Conservation (phyloP, 1,284 basidiomycete genomes). For the Tremellales sp. region DNA sequence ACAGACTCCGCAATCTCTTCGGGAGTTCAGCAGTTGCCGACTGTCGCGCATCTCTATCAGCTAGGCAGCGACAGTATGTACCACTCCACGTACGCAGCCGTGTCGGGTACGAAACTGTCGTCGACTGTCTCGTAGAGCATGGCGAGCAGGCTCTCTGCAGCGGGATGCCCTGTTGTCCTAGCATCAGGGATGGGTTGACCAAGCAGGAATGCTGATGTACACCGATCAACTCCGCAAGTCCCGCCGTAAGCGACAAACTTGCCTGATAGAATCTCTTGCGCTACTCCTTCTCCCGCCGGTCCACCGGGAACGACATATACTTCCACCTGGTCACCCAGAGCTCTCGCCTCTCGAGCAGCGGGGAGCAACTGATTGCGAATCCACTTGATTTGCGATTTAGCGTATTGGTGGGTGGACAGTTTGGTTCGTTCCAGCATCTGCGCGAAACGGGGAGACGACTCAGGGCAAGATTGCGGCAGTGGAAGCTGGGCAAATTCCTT, state of each 20-base stretch:
- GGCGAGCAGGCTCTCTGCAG: conserved; percentile 56
- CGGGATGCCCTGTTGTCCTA: conserved; percentile 54
- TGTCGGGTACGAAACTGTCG: too few species aligned
- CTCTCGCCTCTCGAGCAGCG: conserved; percentile 58
- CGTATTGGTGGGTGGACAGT: conserved; percentile 82
- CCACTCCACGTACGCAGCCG: conserved; percentile 45
- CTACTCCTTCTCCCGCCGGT: conserved; percentile 58
- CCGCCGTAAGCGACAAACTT: conserved; percentile 13
- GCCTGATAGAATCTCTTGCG: conserved; percentile 56
- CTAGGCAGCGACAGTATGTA: conserved; percentile 16
- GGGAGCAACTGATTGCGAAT: conserved; percentile 86
- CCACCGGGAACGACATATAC: conserved; percentile 54
- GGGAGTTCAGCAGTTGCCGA: conserved; percentile 60
- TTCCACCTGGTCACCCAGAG: conserved; percentile 40
- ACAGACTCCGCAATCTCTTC: conserved; percentile 68
- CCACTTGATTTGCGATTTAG: conserved; percentile 89
- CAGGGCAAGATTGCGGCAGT: conserved; percentile 29
- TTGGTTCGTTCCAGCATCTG: conserved; percentile 75
- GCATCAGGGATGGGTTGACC: conserved; percentile 59
- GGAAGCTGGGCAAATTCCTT: conserved; percentile 69
- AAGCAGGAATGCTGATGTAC: conserved; percentile 60
- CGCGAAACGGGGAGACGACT: conserved; percentile 50
- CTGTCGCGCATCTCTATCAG: conserved; percentile 49
- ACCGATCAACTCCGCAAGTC: not conserved
- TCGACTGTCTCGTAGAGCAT: conserved; percentile 52